These are phyloP conservation scores for Erythrophleum ivorense DNA, from an alignment of 331 rosid species.

Conservation along the genomic window DNA sequence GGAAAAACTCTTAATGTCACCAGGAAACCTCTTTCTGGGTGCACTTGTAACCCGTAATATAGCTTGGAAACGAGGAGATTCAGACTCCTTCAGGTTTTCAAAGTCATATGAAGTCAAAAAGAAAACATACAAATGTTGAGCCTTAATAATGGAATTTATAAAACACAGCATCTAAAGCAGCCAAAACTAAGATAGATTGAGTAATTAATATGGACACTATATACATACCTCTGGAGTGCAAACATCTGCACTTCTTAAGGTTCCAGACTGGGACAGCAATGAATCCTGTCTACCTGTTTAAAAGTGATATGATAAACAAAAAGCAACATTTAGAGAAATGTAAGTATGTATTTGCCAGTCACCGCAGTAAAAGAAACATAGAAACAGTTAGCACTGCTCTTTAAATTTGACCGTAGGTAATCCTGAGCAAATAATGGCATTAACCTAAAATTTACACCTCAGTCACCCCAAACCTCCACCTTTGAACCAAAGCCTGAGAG, in stretches of 20 bases:
- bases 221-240: conserved; percentile 86
- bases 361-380: neutral
- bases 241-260: conserved; percentile 67
- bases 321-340: neutral
- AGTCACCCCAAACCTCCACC: conserved; percentile 26
- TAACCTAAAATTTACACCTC: neutral
- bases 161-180: neutral
- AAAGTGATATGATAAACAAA: conserved; percentile 34
- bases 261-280: conserved; percentile 41
- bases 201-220: neutral
- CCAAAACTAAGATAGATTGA: neutral
- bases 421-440: neutral
- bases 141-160: conserved; percentile 27
- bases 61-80: conserved; percentile 99
- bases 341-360: conserved; percentile 16
- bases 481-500: conserved; percentile 1
- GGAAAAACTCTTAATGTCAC: conserved; percentile 96
- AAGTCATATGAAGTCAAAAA: conserved; percentile 77
- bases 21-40: conserved; percentile 89
- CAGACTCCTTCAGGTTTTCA: conserved; percentile 98
- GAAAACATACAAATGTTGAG: neutral
- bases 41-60: conserved; percentile 96
- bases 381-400: neutral
- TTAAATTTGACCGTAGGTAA: neutral
- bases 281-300: conserved; percentile 54